Evolutionary conservation across 495 filamentous ascomycete species (phyloP).

Genomic region (Hypoxylon crocopeplum): DNA sequence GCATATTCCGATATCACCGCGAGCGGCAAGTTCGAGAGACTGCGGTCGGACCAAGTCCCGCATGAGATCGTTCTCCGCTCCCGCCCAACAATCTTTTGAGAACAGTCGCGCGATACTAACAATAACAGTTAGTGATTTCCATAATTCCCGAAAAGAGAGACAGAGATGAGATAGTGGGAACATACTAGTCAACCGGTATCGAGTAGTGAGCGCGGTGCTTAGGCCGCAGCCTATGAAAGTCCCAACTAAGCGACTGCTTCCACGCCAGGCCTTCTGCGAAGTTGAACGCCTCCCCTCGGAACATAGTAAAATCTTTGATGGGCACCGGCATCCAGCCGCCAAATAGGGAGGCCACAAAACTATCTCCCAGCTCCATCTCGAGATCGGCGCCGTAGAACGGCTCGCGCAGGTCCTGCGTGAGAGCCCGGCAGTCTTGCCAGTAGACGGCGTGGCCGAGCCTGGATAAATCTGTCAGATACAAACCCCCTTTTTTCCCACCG

Average conservation of each 20-base stretch:
- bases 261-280: slow-evolving; percentile 47
- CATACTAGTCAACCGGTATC: slow-evolving; percentile 47
- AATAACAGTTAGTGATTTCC: neutral
- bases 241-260: slow-evolving; percentile 47
- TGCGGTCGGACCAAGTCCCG: slow-evolving; percentile 23
- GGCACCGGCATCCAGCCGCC: slow-evolving; percentile 49
- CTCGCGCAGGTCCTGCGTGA: slow-evolving; percentile 42
- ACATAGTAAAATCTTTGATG: slow-evolving; percentile 17
- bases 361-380: slow-evolving; percentile 52
- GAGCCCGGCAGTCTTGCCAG: slow-evolving; percentile 46
- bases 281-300: slow-evolving; percentile 13
- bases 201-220: slow-evolving; percentile 46
- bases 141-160: neutral
- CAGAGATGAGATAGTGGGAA: neutral
- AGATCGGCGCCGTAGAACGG: slow-evolving; percentile 50
- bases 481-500: neutral
- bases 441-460: slow-evolving; percentile 50
- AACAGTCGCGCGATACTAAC: slow-evolving; percentile 34
- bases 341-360: slow-evolving; percentile 47
- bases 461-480: slow-evolving; percentile 3
- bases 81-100: slow-evolving; percentile 29
- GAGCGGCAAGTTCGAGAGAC: slow-evolving; percentile 18
- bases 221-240: slow-evolving; percentile 42
- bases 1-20: slow-evolving; percentile 21
- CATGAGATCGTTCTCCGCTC: slow-evolving; percentile 1